Conservation (phyloP, 805 yeast species). For the Candida tammaniensis region DNA sequence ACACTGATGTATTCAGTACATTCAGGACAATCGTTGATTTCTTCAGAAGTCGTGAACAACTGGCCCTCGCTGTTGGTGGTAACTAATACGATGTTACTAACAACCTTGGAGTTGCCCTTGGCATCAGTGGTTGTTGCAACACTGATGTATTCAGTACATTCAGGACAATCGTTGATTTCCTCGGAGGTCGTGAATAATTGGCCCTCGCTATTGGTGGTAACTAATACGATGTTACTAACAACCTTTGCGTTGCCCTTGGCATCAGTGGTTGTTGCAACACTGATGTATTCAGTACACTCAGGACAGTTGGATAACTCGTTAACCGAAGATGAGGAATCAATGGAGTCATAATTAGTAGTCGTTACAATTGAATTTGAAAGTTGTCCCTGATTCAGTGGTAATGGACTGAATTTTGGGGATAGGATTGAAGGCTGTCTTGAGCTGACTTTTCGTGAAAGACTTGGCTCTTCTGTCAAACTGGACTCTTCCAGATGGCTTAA, state of each 20-base stretch:
- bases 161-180: slow-evolving; percentile 7
- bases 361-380: too few relatives aligned
- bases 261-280: slow-evolving; percentile 13
- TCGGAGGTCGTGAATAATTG: slow-evolving; percentile 12
- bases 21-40: slow-evolving; percentile 7
- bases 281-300: slow-evolving; percentile 11
- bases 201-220: slow-evolving; percentile 9
- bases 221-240: slow-evolving; percentile 12
- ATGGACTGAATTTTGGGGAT: too few relatives aligned
- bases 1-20: slow-evolving; percentile 13
- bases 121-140: slow-evolving; percentile 8
- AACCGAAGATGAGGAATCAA: too few relatives aligned
- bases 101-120: slow-evolving; percentile 6
- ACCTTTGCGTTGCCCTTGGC: slow-evolving; percentile 7
- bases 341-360: too few relatives aligned
- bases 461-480: too few relatives aligned
- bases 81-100: slow-evolving; percentile 11
- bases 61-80: slow-evolving; percentile 12
- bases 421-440: too few relatives aligned
- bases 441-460: too few relatives aligned
- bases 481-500: too few relatives aligned
- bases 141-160: slow-evolving; percentile 5
- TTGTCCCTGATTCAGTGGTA: too few relatives aligned
- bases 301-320: too few relatives aligned
- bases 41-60: slow-evolving; percentile 11